Base-by-base conservation (phyloP, 768 basidiomycete species). In the Mycena latifolia region DNA sequence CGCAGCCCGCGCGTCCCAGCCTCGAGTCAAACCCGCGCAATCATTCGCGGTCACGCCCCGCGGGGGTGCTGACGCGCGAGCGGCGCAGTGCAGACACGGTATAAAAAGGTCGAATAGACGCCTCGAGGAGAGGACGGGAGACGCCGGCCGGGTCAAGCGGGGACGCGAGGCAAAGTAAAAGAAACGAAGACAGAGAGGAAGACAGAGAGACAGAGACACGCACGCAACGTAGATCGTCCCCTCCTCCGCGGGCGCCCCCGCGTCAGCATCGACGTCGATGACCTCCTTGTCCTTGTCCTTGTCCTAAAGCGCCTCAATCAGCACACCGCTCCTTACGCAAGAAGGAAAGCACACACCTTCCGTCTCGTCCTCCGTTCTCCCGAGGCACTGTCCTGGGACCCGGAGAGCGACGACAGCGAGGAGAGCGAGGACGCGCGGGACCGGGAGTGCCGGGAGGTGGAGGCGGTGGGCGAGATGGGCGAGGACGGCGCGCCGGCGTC, bases 141-240 rank as follows among this genome's bases (percentile, higher is more conserved):
- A n/a, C n/a, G n/a, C n/a, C n/a, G n/a, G n/a, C n/a, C n/a, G n/a
- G n/a, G n/a, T n/a, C n/a, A n/a, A n/a, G n/a, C n/a, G n/a, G n/a
- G n/a, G n/a, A n/a, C n/a, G n/a, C n/a, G n/a, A n/a, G 39, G 4
- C 39, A 39, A 12, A 18, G 39, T 20, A n/a, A 20, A 3, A 43
- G n/a, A 22, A 7, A 43, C 3, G 20, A 43, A 20, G 41, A 43
- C 41, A 22, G n/a, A 43, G 41, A 22, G 5, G 37, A 18, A 39
- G 17, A 9, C 37, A 39, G 15, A 39, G 15, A 14, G 37, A 14
- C 8, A 45, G 43, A 59, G 41, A 55, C 25, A 91, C 93, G 76
- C 78, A 94, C 92, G 94, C 94, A 63, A 95, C 92, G 79, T 95
- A 95, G 20, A 95, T 82, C 3, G 92, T 86, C 47, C 82, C 77